Percentiles rank a stretch among this genome's conserved stretches.
Conservation (phyloP, 1,284 basidiomycete genomes). For the Leccinum angustisporum region DNA sequence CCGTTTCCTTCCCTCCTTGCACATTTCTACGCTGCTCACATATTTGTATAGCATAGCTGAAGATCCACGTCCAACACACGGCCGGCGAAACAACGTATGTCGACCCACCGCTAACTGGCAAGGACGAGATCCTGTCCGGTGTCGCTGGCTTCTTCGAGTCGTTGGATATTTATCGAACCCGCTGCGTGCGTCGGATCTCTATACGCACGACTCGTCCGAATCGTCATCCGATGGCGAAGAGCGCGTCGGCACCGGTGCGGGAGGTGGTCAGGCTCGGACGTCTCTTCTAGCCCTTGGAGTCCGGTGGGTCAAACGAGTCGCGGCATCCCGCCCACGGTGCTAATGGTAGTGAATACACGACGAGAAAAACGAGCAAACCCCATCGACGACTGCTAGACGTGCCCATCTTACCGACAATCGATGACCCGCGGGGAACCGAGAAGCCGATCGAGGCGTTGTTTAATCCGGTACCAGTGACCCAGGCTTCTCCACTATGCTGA, state of each 20-base stretch:
- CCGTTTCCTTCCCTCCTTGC: neutral
- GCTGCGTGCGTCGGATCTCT: slow-evolving; percentile 53
- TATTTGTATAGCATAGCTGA: slow-evolving; percentile 33
- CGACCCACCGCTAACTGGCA: slow-evolving; percentile 60
- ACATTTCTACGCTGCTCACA: neutral
- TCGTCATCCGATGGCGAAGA: slow-evolving; percentile 23
- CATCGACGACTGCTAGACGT: slow-evolving; percentile 42
- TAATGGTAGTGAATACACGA: neutral
- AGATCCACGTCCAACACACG: slow-evolving; percentile 54
- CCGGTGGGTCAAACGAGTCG: slow-evolving; percentile 6
- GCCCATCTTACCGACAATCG: slow-evolving; percentile 47
- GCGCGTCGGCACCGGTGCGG: slow-evolving; percentile 31
- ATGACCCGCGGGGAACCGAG: slow-evolving; percentile 62
- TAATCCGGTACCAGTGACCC: slow-evolving; percentile 49
- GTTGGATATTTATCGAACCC: slow-evolving; percentile 49
- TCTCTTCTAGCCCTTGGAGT: slow-evolving; percentile 26
- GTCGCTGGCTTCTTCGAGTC: slow-evolving; percentile 58
- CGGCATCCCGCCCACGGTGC: neutral
- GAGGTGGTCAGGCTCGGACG: slow-evolving; percentile 23
- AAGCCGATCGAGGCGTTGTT: slow-evolving; percentile 74
- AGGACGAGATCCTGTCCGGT: slow-evolving; percentile 68
- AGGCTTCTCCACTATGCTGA: slow-evolving; percentile 2
- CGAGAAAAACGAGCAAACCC: slow-evolving; percentile 17
- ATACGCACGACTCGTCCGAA: slow-evolving; percentile 32
- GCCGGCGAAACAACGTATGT: slow-evolving; percentile 59